Base-by-base conservation (phyloP, 768 basidiomycete species). In the Lactifluus piperatus region DNA sequence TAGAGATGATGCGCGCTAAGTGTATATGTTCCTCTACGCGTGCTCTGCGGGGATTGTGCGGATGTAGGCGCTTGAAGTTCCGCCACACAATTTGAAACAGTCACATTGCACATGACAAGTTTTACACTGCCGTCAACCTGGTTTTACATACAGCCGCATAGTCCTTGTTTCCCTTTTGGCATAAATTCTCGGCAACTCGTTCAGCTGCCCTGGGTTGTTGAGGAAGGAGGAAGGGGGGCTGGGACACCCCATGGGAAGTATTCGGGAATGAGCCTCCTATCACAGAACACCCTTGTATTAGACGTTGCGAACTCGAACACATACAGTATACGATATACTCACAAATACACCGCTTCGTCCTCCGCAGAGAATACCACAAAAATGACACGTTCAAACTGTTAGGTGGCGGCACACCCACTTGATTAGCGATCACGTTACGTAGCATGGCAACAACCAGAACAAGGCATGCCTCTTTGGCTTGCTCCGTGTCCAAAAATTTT, bases 311-410 rank as follows among this genome's bases (percentile, higher is more conserved):
- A 52, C 32, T 39, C 50, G 18, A 53, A 22, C 16, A n/a, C n/a
- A n/a, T n/a, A n/a, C 14, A 20, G 39, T 10, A 20, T 2, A 14
- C 4, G 13, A 29, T 24, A 37, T 24, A 77, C 83, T 59, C 66
- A 91, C 88, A 81, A 74, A 60, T 88, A 91, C 1, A 83, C 79
- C 2, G 71, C 71, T 60, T 76, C 79, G 66, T 92, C 89, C 53
- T 72, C 76, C 63, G 84, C 74, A 44, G 77, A 81, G 77, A 84
- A 91, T 26, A 88, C 84, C 8, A 86, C 83, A 62, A 92, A 90
- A 6, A 91, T 78, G 18, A 88, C 75, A 45, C 83, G 80, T 39
- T 88, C 83, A n/a, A 91, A 63, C 75, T 76, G 54, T n/a, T 47
- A 14, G 22, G 22, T 24, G 55, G 13, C 7, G 4, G 8, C 16